Conservation (phyloP, 495 filamentous ascomycete genomes). For the Melanomma pulvis-pyrius region DNA sequence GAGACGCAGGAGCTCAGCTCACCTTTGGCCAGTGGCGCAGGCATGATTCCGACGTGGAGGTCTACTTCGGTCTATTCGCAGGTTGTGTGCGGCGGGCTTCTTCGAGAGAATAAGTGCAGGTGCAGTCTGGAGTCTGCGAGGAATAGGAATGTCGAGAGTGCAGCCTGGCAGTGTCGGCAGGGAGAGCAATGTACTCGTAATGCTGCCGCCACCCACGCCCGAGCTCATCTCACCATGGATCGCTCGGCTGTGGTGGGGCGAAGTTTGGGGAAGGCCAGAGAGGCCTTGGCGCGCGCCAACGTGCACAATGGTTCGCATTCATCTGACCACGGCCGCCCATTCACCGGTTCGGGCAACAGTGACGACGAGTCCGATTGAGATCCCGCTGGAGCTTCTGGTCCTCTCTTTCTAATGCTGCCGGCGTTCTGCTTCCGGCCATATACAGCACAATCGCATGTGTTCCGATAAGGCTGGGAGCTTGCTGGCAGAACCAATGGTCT, state of each 20-base stretch:
- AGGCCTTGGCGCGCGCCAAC: neutral
- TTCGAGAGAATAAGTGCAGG: neutral
- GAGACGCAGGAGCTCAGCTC: conserved; percentile 21
- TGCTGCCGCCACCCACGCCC: conserved; percentile 5
- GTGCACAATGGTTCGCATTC: neutral
- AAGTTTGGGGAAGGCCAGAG: neutral
- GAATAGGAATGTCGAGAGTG: conserved; percentile 2
- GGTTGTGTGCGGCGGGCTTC: neutral
- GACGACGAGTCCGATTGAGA: neutral
- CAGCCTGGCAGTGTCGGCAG: neutral
- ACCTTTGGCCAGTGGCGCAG: conserved; percentile 41
- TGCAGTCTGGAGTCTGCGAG: neutral
- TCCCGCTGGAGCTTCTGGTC: neutral
- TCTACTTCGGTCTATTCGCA: neutral
- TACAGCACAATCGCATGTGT: too few species aligned
- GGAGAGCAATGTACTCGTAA: neutral
- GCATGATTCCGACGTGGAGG: conserved; percentile 18
- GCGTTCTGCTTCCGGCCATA: too few species aligned
- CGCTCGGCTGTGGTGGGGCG: neutral
- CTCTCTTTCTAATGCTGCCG: too few species aligned
- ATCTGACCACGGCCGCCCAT: neutral
- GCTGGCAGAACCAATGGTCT: too few species aligned
- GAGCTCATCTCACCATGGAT: too few species aligned
- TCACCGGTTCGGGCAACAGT: neutral
- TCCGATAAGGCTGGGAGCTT: too few species aligned